Evolutionary conservation across 495 filamentous ascomycete species (phyloP), one percentile per base, ranked within the genome.

Genomic region (Eremomyces bilateralis): DNA sequence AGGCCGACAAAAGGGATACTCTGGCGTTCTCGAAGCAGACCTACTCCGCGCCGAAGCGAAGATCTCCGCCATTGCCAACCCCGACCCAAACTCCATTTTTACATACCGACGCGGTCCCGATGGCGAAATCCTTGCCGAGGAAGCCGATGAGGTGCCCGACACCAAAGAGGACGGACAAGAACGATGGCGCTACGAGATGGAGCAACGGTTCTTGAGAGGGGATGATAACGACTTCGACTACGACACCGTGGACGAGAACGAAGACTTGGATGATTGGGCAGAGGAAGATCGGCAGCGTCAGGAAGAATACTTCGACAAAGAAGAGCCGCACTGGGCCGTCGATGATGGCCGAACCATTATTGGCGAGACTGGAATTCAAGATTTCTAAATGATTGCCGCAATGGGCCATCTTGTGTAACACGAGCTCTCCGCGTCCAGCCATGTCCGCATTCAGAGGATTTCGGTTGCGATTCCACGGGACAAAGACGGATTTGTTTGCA

Each of bases 291-390:
- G 53, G 16, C 64, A 73, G 34, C 46, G 42, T 33, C 54, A 73
- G 51, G 76, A 85, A 22, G 58, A 60, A 30, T 88, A 75, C 56
- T 79, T 85, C 48, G 76, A 77, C 15, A 69, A 69, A n/a, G 75
- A 83, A 53, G 71, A 76, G 33, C 68, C 74, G 1, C 60, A 58
- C 21, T 79, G 69, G 68, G 46, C 65, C 5, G 52, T 60, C 35
- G 70, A 62, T 22, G 59, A 52, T n/a, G 36, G 37, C 29, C 44
- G 46, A 10, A 50, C 52, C n/a, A 57, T 76, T 13, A 54, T 52
- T 18, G 76, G 79, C 3, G 70, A 85, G 54, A 85, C 80, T 15
- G 80, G 80, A 1, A 58, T 85, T 22, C 78, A 85, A 48, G 80
- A 90, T 53, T 90, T 72, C 38, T 88, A 52, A 32, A n/a, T n/a